Evolutionary conservation across 805 yeast genomes (phyloP).

Genomic region (Priceomyces melissophilus): DNA sequence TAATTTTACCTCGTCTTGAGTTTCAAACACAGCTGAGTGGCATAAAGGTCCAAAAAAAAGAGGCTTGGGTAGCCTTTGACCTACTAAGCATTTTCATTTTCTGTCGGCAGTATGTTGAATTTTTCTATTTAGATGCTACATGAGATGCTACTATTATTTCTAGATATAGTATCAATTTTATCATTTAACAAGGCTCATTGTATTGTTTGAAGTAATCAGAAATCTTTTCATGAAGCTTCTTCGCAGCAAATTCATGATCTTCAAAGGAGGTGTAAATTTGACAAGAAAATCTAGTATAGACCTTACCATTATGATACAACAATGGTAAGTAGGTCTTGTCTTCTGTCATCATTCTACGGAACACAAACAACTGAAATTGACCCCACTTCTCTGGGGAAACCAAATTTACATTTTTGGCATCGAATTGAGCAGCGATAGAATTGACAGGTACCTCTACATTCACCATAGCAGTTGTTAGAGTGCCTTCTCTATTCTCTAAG

Average conservation of each 20-base stretch:
- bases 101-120: background rate
- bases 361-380: background rate
- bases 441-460: conserved; percentile 5
- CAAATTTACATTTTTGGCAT: conserved; percentile 23
- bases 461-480: conserved; percentile 6
- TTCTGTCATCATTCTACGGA: conserved; percentile 12
- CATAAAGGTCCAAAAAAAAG: too few species aligned
- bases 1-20: conserved; percentile 16
- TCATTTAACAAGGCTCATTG: too few species aligned
- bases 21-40: too few species aligned
- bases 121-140: background rate
- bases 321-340: conserved; percentile 50
- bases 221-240: conserved; percentile 27
- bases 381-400: background rate
- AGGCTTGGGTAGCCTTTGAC: background rate
- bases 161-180: too few species aligned
- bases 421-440: background rate
- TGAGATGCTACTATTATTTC: background rate
- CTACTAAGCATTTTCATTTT: background rate
- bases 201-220: background rate
- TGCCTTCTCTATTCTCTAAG: conserved; percentile 3
- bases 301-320: conserved; percentile 31
- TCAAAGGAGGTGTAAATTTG: conserved; percentile 56
- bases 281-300: conserved; percentile 49
- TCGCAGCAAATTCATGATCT: conserved; percentile 50